phyloP scores from a whole-genome alignment of 176 grass and related monocot genomes.

The Musa troglodytarum region DNA sequence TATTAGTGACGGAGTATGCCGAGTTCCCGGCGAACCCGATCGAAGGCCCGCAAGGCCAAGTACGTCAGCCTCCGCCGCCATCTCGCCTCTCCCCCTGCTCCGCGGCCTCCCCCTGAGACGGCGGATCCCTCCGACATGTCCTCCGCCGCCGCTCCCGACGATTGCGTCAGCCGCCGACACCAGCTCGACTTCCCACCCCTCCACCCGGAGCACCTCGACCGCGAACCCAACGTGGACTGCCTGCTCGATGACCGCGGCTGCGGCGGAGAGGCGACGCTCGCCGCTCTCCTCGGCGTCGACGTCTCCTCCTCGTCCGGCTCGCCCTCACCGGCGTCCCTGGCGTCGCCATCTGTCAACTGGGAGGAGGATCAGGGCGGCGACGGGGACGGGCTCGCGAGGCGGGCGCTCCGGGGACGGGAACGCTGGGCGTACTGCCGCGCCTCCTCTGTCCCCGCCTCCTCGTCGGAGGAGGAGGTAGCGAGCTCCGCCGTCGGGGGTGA shows the following conservation, averaged over 20 bases:
- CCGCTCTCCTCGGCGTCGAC: constrained; percentile 54
- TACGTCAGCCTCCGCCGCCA: constrained; percentile 66
- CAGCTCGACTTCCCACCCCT: constrained; percentile 42
- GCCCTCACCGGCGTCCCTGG: constrained; percentile 23
- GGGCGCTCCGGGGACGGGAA: constrained; percentile 64
- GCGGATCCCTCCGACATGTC: background rate
- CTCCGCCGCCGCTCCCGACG: background rate
- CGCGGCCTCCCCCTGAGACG: background rate
- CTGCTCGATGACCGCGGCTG: constrained; percentile 39
- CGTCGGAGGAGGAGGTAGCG: constrained; percentile 36
- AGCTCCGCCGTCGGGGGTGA: background rate
- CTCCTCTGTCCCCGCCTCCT: constrained; percentile 30
- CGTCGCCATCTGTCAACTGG: constrained; percentile 5
- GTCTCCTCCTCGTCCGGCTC: background rate
- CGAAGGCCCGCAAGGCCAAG: constrained; percentile 40
- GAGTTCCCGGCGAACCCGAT: constrained; percentile 5
- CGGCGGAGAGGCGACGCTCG: constrained; percentile 50
- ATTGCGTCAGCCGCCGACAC: constrained; percentile 1
- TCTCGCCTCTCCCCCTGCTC: constrained; percentile 3
- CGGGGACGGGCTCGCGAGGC: constrained; percentile 52
- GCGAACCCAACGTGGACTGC: constrained; percentile 30
- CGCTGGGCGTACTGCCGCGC: constrained; percentile 76
- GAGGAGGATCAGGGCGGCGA: background rate
- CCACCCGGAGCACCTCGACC: constrained; percentile 35
- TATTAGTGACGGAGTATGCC: background rate